These are phyloP conservation scores for Penicillium verhagenii DNA, from an alignment of 495 filamentous ascomycete species.

Conservation along the genomic window DNA sequence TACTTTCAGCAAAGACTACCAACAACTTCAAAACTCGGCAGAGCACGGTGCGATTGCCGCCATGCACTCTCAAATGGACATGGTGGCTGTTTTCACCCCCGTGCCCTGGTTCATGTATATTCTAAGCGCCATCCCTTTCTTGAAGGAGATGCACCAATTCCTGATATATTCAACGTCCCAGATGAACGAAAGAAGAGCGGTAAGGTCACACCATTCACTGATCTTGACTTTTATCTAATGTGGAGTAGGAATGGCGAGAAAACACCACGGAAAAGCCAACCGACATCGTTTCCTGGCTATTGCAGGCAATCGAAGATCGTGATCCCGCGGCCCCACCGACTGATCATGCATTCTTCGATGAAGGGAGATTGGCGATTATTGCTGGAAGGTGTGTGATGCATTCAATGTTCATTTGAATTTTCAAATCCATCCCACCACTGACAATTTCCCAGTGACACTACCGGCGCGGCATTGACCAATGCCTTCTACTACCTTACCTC, in stretches of 20 bases:
- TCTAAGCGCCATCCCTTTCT: neutral
- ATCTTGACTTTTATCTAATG: neutral
- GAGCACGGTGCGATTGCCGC: neutral
- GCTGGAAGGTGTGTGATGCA: conserved; percentile 26
- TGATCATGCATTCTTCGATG: conserved; percentile 21
- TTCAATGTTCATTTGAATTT: too few species aligned
- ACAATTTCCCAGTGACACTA: neutral
- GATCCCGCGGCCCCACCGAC: conserved; percentile 12
- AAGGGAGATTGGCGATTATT: conserved; percentile 22
- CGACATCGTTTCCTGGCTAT: conserved; percentile 32
- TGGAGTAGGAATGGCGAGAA: conserved; percentile 2
- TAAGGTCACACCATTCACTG: neutral
- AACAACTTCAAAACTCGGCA: neutral
- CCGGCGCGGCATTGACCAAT: neutral
- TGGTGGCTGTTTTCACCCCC: neutral
- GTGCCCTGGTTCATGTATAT: neutral
- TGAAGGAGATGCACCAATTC: neutral
- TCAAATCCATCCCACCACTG: neutral
- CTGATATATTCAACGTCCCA: neutral
- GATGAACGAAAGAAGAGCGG: neutral
- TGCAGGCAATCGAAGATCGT: conserved; percentile 22
- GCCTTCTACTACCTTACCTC: neutral
- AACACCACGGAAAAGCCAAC: conserved; percentile 10
- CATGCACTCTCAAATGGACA: neutral
- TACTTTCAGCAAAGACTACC: neutral